phyloP scores from a whole-genome alignment of 352 stramenopile species.

The Phytophthora hybrid region DNA sequence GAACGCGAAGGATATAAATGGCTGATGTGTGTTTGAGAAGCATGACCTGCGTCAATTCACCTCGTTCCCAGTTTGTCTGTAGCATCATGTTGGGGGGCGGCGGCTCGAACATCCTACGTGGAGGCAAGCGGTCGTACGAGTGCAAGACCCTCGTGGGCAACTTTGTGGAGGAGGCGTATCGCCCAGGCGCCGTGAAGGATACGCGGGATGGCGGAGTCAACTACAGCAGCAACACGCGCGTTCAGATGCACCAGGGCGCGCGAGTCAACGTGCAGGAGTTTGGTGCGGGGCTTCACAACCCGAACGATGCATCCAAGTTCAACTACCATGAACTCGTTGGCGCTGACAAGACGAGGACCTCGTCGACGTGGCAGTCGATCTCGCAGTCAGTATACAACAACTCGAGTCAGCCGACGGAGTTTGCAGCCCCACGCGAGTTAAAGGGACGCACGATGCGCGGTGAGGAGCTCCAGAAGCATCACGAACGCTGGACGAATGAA shows the following conservation, averaged over 20 bases:
- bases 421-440: slow-evolving; percentile 69
- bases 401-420: slow-evolving; percentile 64
- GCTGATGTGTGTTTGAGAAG: neutral
- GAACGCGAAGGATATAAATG: neutral
- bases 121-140: slow-evolving; percentile 79
- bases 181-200: slow-evolving; percentile 55
- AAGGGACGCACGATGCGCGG: slow-evolving; percentile 51
- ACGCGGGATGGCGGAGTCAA: slow-evolving; percentile 52
- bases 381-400: slow-evolving; percentile 68
- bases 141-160: slow-evolving; percentile 86
- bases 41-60: neutral
- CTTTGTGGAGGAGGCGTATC: slow-evolving; percentile 84
- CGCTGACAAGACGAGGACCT: slow-evolving; percentile 61
- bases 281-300: slow-evolving; percentile 54
- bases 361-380: slow-evolving; percentile 65
- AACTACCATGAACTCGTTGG: slow-evolving; percentile 75
- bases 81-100: slow-evolving; percentile 51
- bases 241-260: slow-evolving; percentile 67
- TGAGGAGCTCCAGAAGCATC: slow-evolving; percentile 66
- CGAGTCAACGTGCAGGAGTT: slow-evolving; percentile 48
- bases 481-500: slow-evolving; percentile 72
- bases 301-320: slow-evolving; percentile 62
- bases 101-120: slow-evolving; percentile 84
- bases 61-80: neutral
- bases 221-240: slow-evolving; percentile 64